Conservation (phyloP, 345 rosid genomes). For the Pistacia atlantica region DNA sequence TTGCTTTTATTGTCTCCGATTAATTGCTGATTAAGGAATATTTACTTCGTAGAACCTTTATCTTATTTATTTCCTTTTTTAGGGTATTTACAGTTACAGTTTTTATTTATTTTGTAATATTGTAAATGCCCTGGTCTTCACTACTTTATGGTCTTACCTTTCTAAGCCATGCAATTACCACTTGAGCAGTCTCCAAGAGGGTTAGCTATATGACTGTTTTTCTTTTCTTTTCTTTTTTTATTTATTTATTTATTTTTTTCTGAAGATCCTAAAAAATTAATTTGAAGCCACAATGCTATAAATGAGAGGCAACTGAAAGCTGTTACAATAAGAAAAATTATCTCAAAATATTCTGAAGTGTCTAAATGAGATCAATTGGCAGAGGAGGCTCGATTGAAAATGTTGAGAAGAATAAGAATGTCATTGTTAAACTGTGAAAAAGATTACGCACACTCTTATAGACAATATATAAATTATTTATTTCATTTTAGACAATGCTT, state of each 20-base stretch:
- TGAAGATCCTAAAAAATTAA: background rate
- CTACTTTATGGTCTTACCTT: conserved; percentile 10
- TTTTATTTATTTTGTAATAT: background rate
- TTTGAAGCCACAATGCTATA: background rate
- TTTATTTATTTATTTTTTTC: too few relatives aligned
- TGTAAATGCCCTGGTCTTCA: conserved; percentile 10
- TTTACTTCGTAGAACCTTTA: background rate
- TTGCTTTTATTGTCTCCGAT: background rate
- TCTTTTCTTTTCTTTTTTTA: background rate
- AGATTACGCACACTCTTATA: background rate
- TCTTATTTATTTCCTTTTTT: background rate
- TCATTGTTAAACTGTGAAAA: background rate
- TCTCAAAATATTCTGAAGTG: conserved; percentile 1
- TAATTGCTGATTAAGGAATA: background rate
- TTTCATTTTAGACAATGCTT: background rate
- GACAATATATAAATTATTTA: background rate
- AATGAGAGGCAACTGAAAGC: background rate
- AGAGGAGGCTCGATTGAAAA: background rate
- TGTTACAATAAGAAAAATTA: background rate
- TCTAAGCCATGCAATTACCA: background rate
- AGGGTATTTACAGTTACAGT: background rate
- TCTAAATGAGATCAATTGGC: background rate
- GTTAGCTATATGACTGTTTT: background rate
- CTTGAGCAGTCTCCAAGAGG: background rate
- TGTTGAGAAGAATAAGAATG: background rate